Evolutionary conservation across 2,329 filamentous ascomycete species (phyloP).

Genomic region (Amauroascus verrucosus): DNA sequence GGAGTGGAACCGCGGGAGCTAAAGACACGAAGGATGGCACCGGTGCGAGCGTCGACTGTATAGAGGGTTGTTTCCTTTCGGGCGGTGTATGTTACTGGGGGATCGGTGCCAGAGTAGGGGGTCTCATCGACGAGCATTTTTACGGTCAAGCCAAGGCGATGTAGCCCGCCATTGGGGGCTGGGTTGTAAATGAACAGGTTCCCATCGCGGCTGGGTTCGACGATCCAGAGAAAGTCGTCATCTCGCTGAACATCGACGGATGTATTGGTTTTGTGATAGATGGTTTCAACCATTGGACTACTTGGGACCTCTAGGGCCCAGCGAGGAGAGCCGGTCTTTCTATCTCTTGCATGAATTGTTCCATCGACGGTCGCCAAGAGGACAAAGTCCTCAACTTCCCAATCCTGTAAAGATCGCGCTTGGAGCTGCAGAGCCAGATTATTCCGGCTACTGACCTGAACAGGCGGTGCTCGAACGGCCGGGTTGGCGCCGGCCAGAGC

Average conservation of each 20-base stretch:
- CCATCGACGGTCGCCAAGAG: slow-evolving; percentile 99
- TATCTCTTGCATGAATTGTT: slow-evolving; percentile 82
- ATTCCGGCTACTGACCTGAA: slow-evolving; percentile 54
- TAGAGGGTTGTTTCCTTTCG: slow-evolving; percentile 85
- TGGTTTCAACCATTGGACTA: slow-evolving; percentile 81
- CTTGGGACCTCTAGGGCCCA: slow-evolving; percentile 74
- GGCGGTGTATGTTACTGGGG: slow-evolving; percentile 76
- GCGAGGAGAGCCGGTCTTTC: slow-evolving; percentile 69
- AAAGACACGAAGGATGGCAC: slow-evolving; percentile 72
- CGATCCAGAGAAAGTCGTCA: slow-evolving; percentile 87
- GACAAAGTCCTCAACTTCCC: slow-evolving; percentile 99
- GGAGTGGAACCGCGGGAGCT: slow-evolving; percentile 62
- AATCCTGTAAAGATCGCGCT: slow-evolving; percentile 97
- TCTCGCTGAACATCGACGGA: slow-evolving; percentile 50
- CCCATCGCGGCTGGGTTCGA: slow-evolving; percentile 82
- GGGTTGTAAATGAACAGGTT: slow-evolving; percentile 79
- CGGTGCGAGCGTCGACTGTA: slow-evolving; percentile 77
- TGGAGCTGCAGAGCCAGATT: slow-evolving; percentile 70
- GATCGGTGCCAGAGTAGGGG: slow-evolving; percentile 64
- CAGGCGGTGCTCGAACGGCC: slow-evolving; percentile 91
- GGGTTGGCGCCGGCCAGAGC: slow-evolving; percentile 66
- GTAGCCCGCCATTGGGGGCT: slow-evolving; percentile 40
- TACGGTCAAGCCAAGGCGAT: slow-evolving; percentile 41
- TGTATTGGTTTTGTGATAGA: slow-evolving; percentile 62
- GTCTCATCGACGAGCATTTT: slow-evolving; percentile 80